Evolutionary conservation across 2,329 filamentous ascomycete species (phyloP).

Genomic region (Chrysosporium queenslandicum): DNA sequence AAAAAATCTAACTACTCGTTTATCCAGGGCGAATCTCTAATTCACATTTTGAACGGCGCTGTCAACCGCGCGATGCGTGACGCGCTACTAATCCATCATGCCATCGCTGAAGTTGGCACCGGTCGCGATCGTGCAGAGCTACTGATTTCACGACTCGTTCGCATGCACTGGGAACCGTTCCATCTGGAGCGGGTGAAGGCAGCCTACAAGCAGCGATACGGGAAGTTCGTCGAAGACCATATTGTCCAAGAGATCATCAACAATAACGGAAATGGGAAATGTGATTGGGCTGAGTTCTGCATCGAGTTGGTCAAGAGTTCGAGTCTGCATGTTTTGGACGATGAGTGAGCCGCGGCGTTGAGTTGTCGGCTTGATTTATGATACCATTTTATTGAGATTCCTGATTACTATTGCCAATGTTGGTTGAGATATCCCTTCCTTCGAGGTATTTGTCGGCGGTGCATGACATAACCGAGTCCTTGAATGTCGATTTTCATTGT

Average conservation of each 20-base stretch:
- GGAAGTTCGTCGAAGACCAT: conserved; percentile 61
- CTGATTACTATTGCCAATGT: not conserved
- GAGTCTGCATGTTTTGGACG: conserved; percentile 12
- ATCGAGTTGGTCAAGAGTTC: conserved; percentile 46
- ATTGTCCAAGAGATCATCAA: conserved; percentile 62
- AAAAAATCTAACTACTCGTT: conserved; percentile 10
- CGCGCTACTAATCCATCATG: conserved; percentile 81
- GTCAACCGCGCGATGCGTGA: conserved; percentile 94
- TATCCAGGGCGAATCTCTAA: conserved; percentile 75
- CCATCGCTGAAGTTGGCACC: conserved; percentile 62
- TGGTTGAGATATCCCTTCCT: not conserved
- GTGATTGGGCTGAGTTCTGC: conserved; percentile 67
- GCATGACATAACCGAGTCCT: too few species aligned
- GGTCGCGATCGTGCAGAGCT: conserved; percentile 71
- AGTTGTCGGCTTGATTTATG: not conserved
- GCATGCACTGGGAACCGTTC: conserved; percentile 81
- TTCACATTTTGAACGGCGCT: conserved; percentile 90
- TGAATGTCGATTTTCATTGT: too few species aligned
- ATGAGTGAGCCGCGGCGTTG: not conserved
- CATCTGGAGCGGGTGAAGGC: conserved; percentile 72
- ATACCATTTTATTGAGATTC: not conserved
- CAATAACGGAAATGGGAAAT: conserved; percentile 34
- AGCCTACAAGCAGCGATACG: conserved; percentile 71
- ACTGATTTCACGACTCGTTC: conserved; percentile 75
- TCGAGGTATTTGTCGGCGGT: not conserved